phyloP scores from a whole-genome alignment of 495 filamentous ascomycete genomes.

The Podospora australis region DNA sequence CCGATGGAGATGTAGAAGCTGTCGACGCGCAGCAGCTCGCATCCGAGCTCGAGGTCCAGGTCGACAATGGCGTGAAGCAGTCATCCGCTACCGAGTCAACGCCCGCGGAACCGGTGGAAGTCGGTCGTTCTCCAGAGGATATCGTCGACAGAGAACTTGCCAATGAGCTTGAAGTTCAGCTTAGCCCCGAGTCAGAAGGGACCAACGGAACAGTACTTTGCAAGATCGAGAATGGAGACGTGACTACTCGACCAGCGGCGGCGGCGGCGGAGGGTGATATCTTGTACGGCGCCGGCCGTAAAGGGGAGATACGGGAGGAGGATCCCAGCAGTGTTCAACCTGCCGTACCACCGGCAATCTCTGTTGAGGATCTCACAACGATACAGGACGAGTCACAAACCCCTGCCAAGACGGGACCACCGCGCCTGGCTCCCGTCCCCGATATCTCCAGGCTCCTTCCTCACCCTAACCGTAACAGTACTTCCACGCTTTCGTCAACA shows the following conservation, averaged over 20 bases:
- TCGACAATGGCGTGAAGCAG: background rate
- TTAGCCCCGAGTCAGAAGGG: background rate
- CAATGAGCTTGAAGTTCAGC: conserved; percentile 1
- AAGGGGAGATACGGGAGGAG: background rate
- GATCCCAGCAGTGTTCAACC: background rate
- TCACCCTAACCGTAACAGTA: background rate
- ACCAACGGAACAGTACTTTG: background rate
- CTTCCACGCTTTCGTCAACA: conserved; percentile 2
- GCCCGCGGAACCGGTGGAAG: background rate
- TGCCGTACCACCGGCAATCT: conserved; percentile 4
- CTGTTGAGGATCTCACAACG: background rate
- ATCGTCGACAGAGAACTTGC: conserved; percentile 1
- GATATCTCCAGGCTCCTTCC: background rate
- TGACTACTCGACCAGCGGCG: background rate
- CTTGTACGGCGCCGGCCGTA: background rate
- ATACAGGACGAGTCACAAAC: background rate
- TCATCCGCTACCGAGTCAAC: background rate
- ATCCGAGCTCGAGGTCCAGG: background rate
- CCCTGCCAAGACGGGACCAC: background rate
- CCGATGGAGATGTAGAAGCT: background rate
- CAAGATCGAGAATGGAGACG: background rate
- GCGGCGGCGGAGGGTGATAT: background rate
- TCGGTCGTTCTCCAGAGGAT: too few relatives aligned
- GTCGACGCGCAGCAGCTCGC: background rate
- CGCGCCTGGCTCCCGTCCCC: background rate